Evolutionary conservation across 2,329 filamentous ascomycete species (phyloP).

Genomic region (Ophiocordyceps camponoti-floridani): DNA sequence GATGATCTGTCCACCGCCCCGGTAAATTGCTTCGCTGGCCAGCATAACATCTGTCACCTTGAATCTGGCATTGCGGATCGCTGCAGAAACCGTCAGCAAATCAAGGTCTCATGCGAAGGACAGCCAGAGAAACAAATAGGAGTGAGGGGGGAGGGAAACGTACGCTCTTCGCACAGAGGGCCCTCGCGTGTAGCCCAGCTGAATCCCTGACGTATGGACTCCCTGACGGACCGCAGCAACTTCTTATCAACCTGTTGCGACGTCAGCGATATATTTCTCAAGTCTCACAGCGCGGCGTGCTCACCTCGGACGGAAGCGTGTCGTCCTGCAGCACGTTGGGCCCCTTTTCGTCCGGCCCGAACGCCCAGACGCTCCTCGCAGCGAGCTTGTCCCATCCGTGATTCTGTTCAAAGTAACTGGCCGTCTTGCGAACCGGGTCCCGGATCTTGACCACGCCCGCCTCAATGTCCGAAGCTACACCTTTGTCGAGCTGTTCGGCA

Average conservation of each 20-base stretch:
- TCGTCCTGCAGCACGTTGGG: constrained; percentile 96
- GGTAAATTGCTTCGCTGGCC: constrained; percentile 79
- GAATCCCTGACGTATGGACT: constrained; percentile 90
- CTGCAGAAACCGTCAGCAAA: constrained; percentile 19
- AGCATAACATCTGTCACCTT: constrained; percentile 81
- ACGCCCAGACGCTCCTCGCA: constrained; percentile 92
- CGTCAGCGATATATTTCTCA: not conserved
- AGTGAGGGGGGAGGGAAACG: constrained; percentile 15
- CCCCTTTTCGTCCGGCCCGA: constrained; percentile 85
- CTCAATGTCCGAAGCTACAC: constrained; percentile 90
- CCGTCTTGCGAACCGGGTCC: constrained; percentile 81
- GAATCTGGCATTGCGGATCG: constrained; percentile 96
- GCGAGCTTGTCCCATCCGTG: constrained; percentile 95
- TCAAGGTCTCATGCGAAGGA: not conserved
- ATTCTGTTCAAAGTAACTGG: constrained; percentile 92
- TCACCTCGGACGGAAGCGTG: constrained; percentile 71
- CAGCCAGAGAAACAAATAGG: not conserved
- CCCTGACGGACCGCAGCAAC: constrained; percentile 67
- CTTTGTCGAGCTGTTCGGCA: constrained; percentile 85
- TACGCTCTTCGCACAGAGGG: constrained; percentile 91
- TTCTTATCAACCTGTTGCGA: constrained; percentile 65
- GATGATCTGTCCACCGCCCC: constrained; percentile 93
- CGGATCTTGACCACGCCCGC: constrained; percentile 77
- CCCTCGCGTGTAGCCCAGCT: constrained; percentile 93
- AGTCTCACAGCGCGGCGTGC: constrained; percentile 7